These are phyloP conservation scores for Wallemia hederae DNA, from an alignment of 1,284 basidiomycete species.

Conservation along the genomic window DNA sequence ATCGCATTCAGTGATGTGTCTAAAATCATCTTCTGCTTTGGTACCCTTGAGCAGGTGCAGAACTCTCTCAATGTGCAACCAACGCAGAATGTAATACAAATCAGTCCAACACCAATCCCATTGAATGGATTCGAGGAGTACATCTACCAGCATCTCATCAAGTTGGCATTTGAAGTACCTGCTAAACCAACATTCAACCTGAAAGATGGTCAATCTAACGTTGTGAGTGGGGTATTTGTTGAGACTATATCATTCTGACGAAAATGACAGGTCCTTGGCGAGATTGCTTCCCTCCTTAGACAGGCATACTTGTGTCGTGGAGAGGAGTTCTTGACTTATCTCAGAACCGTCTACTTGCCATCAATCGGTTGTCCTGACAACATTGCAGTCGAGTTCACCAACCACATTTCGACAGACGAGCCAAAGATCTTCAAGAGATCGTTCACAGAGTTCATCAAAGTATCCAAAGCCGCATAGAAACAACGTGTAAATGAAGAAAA, in stretches of 20 bases:
- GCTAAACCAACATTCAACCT: constrained; percentile 53
- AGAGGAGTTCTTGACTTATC: constrained; percentile 54
- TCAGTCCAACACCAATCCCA: constrained; percentile 18
- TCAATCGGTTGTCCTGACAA: constrained; percentile 59
- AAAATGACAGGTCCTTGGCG: constrained; percentile 54
- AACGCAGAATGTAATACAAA: constrained; percentile 8
- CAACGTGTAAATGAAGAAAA: background rate
- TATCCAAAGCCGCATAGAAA: background rate
- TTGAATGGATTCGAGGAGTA: constrained; percentile 80
- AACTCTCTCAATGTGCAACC: constrained; percentile 2
- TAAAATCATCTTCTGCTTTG: constrained; percentile 43
- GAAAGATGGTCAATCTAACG: constrained; percentile 55
- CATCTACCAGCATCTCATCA: constrained; percentile 64
- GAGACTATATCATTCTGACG: constrained; percentile 7
- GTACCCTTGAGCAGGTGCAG: constrained; percentile 20
- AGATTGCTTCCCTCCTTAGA: constrained; percentile 61
- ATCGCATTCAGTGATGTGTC: constrained; percentile 54
- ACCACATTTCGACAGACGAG: constrained; percentile 46
- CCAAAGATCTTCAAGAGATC: constrained; percentile 44
- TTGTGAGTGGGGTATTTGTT: constrained; percentile 24
- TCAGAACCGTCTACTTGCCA: constrained; percentile 52
- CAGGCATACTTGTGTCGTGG: constrained; percentile 46
- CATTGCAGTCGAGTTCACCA: constrained; percentile 45
- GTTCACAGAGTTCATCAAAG: background rate
- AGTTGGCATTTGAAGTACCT: constrained; percentile 53